Conservation (phyloP, 352 stramenopile genomes). For the Pythium scleroteichum region DNA sequence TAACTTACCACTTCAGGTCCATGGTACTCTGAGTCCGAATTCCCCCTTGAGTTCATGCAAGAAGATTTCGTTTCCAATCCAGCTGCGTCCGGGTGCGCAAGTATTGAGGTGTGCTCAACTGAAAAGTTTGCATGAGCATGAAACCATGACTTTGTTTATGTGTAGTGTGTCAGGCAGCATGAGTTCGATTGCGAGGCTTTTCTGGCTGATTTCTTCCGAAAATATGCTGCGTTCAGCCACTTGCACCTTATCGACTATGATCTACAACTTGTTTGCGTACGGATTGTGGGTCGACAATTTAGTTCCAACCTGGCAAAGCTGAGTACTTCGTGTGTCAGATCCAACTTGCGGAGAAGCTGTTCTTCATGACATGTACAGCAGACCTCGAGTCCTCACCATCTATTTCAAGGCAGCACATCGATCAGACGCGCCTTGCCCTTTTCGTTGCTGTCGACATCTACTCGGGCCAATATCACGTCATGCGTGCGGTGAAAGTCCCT, state of each 20-base stretch:
- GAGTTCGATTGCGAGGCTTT: conserved; percentile 64
- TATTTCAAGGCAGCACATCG: conserved; percentile 5
- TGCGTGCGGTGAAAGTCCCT: conserved; percentile 50
- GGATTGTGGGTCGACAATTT: not conserved
- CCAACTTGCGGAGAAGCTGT: conserved; percentile 26
- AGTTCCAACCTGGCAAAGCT: too few species aligned
- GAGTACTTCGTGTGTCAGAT: conserved; percentile 23
- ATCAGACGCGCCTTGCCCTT: conserved; percentile 33
- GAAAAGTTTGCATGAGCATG: too few species aligned
- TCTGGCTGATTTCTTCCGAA: conserved; percentile 45
- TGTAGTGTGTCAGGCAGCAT: conserved; percentile 44
- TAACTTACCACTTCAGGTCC: conserved; percentile 6
- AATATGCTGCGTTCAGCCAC: conserved; percentile 38
- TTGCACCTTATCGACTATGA: conserved; percentile 68
- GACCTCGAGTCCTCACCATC: conserved; percentile 33
- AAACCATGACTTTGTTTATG: not conserved
- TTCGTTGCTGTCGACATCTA: conserved; percentile 49
- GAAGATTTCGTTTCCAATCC: not conserved
- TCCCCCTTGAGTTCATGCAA: conserved; percentile 16
- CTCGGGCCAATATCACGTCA: conserved; percentile 41
- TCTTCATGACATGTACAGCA: conserved; percentile 55
- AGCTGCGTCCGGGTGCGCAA: not conserved
- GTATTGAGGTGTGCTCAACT: conserved; percentile 4
- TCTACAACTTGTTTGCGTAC: conserved; percentile 39
- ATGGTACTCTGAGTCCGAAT: conserved; percentile 24